Percentiles rank a stretch among this genome's conserved stretches.
These are phyloP conservation scores for Acanthamoeba castellanii DNA, from an alignment of 208 protist species.

Conservation along the genomic window DNA sequence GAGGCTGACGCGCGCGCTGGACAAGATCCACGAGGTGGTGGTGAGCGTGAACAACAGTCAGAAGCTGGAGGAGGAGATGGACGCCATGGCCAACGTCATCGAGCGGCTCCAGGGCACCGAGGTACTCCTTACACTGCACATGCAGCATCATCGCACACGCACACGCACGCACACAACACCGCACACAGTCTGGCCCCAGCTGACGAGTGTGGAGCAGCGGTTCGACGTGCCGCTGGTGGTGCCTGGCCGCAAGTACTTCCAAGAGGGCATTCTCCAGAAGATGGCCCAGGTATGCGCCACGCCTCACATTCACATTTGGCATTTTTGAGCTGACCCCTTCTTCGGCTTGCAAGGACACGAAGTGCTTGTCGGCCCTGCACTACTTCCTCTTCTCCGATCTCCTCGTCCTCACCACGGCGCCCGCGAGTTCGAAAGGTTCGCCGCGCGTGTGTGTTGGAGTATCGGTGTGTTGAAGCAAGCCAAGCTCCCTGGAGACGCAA, in stretches of 20 bases:
- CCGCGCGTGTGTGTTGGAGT: background rate
- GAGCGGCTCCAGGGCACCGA: background rate
- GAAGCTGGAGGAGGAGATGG: background rate
- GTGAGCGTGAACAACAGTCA: background rate
- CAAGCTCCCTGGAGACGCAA: no score
- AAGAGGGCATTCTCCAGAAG: background rate
- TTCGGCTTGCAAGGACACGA: no score
- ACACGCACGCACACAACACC: no score
- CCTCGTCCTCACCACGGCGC: background rate
- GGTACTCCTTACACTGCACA: no score
- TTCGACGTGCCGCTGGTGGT: background rate
- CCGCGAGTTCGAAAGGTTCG: background rate
- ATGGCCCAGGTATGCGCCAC: background rate
- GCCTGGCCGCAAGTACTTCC: background rate
- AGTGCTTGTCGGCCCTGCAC: background rate
- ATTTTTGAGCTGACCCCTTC: no score
- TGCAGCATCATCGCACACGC: no score
- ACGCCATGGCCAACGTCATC: background rate
- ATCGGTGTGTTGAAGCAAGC: background rate
- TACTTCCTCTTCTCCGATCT: constrained; percentile 38
- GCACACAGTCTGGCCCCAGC: no score
- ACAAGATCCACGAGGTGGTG: constrained; percentile 7
- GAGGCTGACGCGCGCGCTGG: constrained; percentile 14
- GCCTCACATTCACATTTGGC: background rate
- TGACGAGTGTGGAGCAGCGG: background rate